A percentile compares a stretch with the other conserved stretches of the same genome.
Conservation (phyloP, 441 rosid species). For the Pelargonium australe region DNA sequence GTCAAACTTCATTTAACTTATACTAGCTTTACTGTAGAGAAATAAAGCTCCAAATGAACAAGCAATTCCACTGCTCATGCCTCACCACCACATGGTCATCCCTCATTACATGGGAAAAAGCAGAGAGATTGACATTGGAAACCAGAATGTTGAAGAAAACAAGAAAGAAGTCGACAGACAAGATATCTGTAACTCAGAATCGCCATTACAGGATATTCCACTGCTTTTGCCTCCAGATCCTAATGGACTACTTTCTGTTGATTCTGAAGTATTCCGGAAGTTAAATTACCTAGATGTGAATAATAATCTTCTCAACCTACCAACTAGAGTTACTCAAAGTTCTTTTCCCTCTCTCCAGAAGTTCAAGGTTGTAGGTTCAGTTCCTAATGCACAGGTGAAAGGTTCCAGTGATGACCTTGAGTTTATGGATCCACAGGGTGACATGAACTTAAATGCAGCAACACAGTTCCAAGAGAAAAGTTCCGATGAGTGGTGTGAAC, state of each 20-base stretch:
- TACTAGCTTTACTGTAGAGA: constrained; percentile 44
- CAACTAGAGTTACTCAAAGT: constrained; percentile 34
- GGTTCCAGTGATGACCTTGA: constrained; percentile 24
- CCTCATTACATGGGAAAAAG: constrained; percentile 89
- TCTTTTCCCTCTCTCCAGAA: constrained; percentile 51
- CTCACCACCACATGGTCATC: constrained; percentile 98
- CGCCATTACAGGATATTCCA: constrained; percentile 85
- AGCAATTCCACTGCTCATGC: constrained; percentile 92
- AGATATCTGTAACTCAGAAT: constrained; percentile 70
- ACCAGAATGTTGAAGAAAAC: constrained; percentile 38
- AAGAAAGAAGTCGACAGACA: constrained; percentile 44
- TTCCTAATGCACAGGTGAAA: constrained; percentile 20
- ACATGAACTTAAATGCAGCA: constrained; percentile 17
- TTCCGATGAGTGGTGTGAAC: constrained; percentile 31
- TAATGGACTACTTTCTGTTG: constrained; percentile 36
- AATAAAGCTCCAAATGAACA: constrained; percentile 94
- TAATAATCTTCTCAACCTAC: background rate
- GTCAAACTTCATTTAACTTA: constrained; percentile 2
- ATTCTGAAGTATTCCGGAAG: constrained; percentile 37
- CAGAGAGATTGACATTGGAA: constrained; percentile 41
- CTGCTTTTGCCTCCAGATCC: constrained; percentile 84
- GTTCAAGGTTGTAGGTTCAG: constrained; percentile 32
- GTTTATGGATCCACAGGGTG: constrained; percentile 19
- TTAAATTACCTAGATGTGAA: constrained; percentile 32
- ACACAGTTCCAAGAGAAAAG: constrained; percentile 7